Evolutionary conservation across 306 rosid species (phyloP), one percentile per base, ranked within the genome.

Genomic region (Malus orientalis): DNA sequence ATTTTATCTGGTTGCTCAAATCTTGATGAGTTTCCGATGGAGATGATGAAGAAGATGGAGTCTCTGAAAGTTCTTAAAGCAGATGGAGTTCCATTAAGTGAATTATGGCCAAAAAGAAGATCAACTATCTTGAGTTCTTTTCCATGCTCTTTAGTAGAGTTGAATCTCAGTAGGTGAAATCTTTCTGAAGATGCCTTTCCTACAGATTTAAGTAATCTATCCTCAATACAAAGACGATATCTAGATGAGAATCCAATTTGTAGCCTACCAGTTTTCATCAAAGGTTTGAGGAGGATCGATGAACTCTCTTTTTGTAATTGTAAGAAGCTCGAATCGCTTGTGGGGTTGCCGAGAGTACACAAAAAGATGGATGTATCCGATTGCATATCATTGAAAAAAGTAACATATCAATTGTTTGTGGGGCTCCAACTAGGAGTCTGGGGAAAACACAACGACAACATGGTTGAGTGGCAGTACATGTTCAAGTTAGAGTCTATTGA

Each of bases 231-330:
- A 10, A 59, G 11, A 0, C 45, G 59, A 25, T 0, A 23, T 4
- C 1, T 73, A 59, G 45, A 16, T 25, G 0, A 2, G 1, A 73
- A 73, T 73, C 57, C 23, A 36, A 59, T 58, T 58, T 36, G 6
- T 23, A 1, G 11, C 11, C 68, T 73, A 0, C 76, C 76, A 10
- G 27, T 22, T 15, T 73, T 53, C 11, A 1, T 73, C 67, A 15
- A 59, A 16, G 58, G 57, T 2, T 4, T 73, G 14, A 25, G 19
- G 5, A 23, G 9, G 6, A 12, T 73, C 3, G 0, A 5, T 1
- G 0, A 4, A 0, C 68, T 73, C 40, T 8, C 12, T 16, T 10
- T 73, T 2, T 0, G 0, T 0, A 0, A 9, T 0, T 73, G 68
- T 40, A 1, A 0, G 7, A 25, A 6, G 2, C 57, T 73, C 0